Base-by-base conservation (phyloP, 164 flowering plant species). In the Tetrastigma voinierianum region DNA sequence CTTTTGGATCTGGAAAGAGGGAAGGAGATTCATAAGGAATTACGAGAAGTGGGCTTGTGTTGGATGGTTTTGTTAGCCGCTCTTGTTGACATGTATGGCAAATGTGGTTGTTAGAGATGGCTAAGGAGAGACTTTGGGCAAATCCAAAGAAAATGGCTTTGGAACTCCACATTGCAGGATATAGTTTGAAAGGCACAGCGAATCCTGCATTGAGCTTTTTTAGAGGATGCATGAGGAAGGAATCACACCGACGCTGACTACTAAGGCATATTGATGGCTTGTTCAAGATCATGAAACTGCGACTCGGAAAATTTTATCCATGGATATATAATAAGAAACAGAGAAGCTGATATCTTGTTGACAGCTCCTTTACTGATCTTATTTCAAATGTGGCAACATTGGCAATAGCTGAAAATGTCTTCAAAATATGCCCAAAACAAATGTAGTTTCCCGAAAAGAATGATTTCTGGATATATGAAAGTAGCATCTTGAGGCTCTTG, bases 11-110 rank as follows among this genome's bases (percentile, higher is more conserved):
- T 88, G 77, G 84, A 79, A 25, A 83, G 74, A 65, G 92, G 96
- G 68, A 78, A 57, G 74, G 62, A 61, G 74, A 81, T 85, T 64
- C 91, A 87, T 56, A 58, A 48, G 70, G 85, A 80, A 10, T 51
- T 80, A 61, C 67, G 63, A 70, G 70, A 57, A 69, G 55, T 14
- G 86, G 85, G 66, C 54, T 82, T 62, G 68, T 68, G 43, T 60
- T 76, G 64, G 90, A 87, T 79, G 81, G 72, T 63, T n/a, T 73
- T 74, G 71, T 88, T 60, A 57, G 78, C 51, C 51, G 85, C 92
- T 32, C 84, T 88, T 58, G 92, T 86, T 46, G 87, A 86, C 60
- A 80, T 90, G 94, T 90, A 90, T 76, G 90, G 92, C 15, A 84
- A 84, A 82, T 88, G 90, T 69, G 88, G 89, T 18, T 73, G 76